These are phyloP conservation scores for Fistulifera solaris DNA, from an alignment of 108 stramenopile genomes.

Conservation along the genomic window DNA sequence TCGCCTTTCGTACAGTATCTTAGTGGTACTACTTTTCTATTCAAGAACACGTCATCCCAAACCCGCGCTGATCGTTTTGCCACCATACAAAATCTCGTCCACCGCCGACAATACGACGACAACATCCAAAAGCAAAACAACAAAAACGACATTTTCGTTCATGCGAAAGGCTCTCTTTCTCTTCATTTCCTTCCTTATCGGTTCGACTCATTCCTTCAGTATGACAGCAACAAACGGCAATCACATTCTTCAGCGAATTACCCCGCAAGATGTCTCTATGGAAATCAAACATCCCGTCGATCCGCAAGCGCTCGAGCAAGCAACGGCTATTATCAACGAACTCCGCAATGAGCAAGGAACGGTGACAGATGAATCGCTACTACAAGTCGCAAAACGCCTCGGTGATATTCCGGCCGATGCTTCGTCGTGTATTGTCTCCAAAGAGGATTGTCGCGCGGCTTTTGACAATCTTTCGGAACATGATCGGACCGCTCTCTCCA, in stretches of 20 bases:
- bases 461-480: constrained; percentile 46
- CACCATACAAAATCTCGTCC: too few relatives aligned
- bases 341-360: constrained; percentile 21
- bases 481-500: constrained; percentile 57
- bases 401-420: constrained; percentile 51
- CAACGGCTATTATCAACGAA: constrained; percentile 66
- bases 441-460: constrained; percentile 47
- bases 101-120: too few relatives aligned
- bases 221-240: constrained; percentile 4
- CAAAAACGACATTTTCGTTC: too few relatives aligned
- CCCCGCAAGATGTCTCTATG: constrained; percentile 50
- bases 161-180: too few relatives aligned
- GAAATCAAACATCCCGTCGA: constrained; percentile 88
- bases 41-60: too few relatives aligned
- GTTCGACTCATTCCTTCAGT: neutral
- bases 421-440: constrained; percentile 33
- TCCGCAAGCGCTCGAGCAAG: constrained; percentile 67
- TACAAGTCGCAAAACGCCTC: constrained; percentile 55
- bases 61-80: too few relatives aligned
- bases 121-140: too few relatives aligned
- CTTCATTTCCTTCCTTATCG: too few relatives aligned
- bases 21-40: too few relatives aligned
- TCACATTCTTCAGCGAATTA: constrained; percentile 43
- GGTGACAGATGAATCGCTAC: constrained; percentile 28
- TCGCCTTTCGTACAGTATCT: too few relatives aligned